Percentiles rank a stretch among this genome's conserved stretches.
These are phyloP conservation scores for Solanum gracilifrons DNA, from an alignment of 257 asterid species.

Conservation along the genomic window DNA sequence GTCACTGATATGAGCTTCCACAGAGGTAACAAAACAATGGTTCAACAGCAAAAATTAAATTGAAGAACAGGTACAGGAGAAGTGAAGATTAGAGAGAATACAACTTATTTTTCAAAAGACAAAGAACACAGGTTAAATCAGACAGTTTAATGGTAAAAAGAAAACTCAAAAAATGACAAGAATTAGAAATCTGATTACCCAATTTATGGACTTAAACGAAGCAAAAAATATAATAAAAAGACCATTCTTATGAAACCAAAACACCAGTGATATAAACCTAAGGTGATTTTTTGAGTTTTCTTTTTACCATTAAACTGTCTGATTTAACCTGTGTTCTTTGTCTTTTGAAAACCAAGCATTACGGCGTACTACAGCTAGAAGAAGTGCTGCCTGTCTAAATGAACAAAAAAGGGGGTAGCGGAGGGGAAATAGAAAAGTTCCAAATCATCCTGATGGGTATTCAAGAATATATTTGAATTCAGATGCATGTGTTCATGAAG, in stretches of 20 bases:
- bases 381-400: neutral
- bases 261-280: neutral
- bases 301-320: too few species aligned
- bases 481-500: neutral
- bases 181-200: neutral
- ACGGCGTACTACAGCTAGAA: neutral
- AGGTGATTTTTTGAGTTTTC: too few species aligned
- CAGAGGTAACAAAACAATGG: neutral
- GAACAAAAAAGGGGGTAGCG: neutral
- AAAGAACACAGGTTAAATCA: neutral
- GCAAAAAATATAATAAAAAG: neutral
- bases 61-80: neutral
- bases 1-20: neutral
- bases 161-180: neutral
- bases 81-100: neutral
- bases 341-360: neutral
- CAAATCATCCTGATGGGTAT: neutral
- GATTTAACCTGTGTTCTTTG: too few species aligned
- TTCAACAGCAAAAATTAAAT: neutral
- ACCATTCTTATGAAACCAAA: neutral
- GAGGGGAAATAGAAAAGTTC: neutral
- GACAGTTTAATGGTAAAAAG: neutral
- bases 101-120: neutral
- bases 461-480: neutral
- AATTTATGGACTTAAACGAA: neutral